phyloP scores from a whole-genome alignment of 2,329 filamentous ascomycete species.

The Colletotrichum tabaci region DNA sequence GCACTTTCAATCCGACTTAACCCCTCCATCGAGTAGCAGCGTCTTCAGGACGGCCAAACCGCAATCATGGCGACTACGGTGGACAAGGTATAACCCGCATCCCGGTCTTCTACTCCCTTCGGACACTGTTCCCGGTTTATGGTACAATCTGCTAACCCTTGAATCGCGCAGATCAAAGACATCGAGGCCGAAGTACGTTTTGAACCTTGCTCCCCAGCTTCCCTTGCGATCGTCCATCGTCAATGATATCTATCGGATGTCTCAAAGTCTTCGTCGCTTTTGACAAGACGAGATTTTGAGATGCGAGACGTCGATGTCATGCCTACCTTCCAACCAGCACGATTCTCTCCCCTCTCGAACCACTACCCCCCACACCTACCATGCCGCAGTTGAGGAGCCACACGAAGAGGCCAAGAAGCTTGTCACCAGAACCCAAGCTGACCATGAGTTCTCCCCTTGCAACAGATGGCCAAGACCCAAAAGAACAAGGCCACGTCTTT shows the following conservation, averaged over 20 bases:
- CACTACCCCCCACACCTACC: not conserved
- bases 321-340: not conserved
- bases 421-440: not conserved
- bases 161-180: constrained; percentile 83
- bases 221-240: constrained; percentile 28
- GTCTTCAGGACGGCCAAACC: constrained; percentile 40
- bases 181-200: constrained; percentile 90
- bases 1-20: not conserved
- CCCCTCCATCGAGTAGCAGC: constrained; percentile 8
- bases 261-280: not conserved
- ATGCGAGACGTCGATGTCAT: not conserved
- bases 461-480: constrained; percentile 93
- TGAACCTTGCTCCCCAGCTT: constrained; percentile 8
- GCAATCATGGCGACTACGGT: constrained; percentile 94
- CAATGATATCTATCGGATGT: not conserved
- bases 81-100: constrained; percentile 80
- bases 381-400: constrained; percentile 3
- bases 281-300: not conserved
- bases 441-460: constrained; percentile 23
- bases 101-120: not conserved
- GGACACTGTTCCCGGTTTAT: constrained; percentile 27
- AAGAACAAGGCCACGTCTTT: constrained; percentile 97
- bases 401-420: not conserved
- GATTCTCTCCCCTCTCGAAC: not conserved
- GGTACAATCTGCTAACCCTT: constrained; percentile 50